Evolutionary conservation across 2,329 filamentous ascomycete species (phyloP).

Genomic region (Coniella lustricola): DNA sequence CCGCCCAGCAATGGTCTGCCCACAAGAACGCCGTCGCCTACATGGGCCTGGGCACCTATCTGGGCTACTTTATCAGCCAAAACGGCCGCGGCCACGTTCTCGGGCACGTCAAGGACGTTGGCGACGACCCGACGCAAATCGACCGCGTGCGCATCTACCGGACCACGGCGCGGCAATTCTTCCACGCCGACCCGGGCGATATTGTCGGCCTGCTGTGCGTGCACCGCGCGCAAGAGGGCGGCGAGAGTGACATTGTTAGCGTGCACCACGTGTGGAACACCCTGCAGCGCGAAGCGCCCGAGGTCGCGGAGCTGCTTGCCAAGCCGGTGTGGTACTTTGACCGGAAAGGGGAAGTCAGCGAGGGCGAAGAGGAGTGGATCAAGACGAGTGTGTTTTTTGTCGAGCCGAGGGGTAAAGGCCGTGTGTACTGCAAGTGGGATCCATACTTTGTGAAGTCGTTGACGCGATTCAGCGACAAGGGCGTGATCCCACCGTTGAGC

Average conservation of each 20-base stretch:
- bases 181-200: conserved; percentile 78
- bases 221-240: conserved; percentile 69
- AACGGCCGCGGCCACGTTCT: conserved; percentile 80
- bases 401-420: conserved; percentile 57
- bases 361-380: conserved; percentile 69
- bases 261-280: conserved; percentile 77
- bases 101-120: conserved; percentile 83
- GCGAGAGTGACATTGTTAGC: conserved; percentile 75
- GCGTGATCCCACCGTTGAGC: conserved; percentile 58
- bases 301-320: conserved; percentile 68
- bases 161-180: conserved; percentile 78
- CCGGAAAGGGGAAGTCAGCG: conserved; percentile 74
- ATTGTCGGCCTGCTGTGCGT: conserved; percentile 80
- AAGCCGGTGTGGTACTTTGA: conserved; percentile 87
- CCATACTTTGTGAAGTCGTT: conserved; percentile 80
- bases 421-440: conserved; percentile 82
- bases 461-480: conserved; percentile 63
- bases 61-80: conserved; percentile 83
- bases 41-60: conserved; percentile 78
- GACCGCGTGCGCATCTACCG: conserved; percentile 87
- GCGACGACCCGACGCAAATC: conserved; percentile 73
- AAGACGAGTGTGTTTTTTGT: conserved; percentile 67
- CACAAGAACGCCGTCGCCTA: conserved; percentile 82
- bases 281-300: conserved; percentile 66
- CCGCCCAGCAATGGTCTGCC: conserved; percentile 66